Percentiles rank a stretch among this genome's conserved stretches.
These are phyloP conservation scores for Patellaria atrata DNA, from an alignment of 495 filamentous ascomycete genomes.

Conservation along the genomic window DNA sequence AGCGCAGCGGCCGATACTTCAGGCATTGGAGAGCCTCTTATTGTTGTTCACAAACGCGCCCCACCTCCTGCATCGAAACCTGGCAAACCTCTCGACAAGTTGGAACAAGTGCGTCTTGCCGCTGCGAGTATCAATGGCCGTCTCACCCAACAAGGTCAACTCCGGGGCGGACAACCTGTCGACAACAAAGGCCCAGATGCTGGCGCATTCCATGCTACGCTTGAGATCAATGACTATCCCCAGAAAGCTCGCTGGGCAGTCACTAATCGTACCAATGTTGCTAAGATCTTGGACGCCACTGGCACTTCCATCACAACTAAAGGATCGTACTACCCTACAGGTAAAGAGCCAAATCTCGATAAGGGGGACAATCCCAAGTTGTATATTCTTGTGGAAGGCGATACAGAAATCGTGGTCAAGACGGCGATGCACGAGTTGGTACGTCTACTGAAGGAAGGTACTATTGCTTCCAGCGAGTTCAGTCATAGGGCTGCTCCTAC, in stretches of 20 bases:
- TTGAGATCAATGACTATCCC: conserved; percentile 99
- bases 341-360: conserved; percentile 36
- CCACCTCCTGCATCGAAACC: conserved; percentile 29
- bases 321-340: conserved; percentile 71
- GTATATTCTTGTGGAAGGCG: conserved; percentile 94
- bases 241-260: conserved; percentile 98
- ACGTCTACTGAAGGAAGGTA: conserved; percentile 80
- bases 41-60: conserved; percentile 66
- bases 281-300: conserved; percentile 90
- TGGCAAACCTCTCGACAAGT: conserved; percentile 61
- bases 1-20: conserved; percentile 28
- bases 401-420: conserved; percentile 83
- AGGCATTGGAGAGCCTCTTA: conserved; percentile 52
- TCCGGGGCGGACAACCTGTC: conserved; percentile 84
- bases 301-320: conserved; percentile 97
- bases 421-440: conserved; percentile 87
- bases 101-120: conserved; percentile 74
- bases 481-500: conserved; percentile 65
- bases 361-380: conserved; percentile 69
- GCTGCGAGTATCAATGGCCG: conserved; percentile 78
- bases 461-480: conserved; percentile 72
- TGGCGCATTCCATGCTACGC: conserved; percentile 88
- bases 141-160: conserved; percentile 68
- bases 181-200: conserved; percentile 98
- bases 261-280: conserved; percentile 96